Base-by-base conservation (phyloP, 345 rosid genomes). In the Trapa bicornis region DNA sequence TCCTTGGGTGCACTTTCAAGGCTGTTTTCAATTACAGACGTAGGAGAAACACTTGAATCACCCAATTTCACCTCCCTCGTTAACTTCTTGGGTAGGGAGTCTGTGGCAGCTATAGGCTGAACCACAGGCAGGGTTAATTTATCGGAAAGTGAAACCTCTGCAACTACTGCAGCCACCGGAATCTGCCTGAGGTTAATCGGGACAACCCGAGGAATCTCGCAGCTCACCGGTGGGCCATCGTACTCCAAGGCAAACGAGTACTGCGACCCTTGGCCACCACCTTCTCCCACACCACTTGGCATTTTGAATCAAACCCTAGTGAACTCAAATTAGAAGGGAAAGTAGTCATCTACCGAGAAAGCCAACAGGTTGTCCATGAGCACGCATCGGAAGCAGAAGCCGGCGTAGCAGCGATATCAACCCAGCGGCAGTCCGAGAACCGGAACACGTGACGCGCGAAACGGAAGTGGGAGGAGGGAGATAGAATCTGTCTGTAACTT, bases 91-190 rank as follows among this genome's bases (percentile, higher is more conserved):
- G 72, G 69, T n/a, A 70, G 47, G 39, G 76, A 73, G 73, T 81
- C 91, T 2, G 80, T 73, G 22, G 95, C 48, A 8, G 82, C 37
- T 68, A 95, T 76, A 12, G 99, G 99, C 47, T 86, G 96, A 39
- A 91, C 86, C 35, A 94, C 92, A 14, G 99, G 99, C 16, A 89
- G 79, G 33, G 85, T 73, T 66, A 89, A 75, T 58, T 83, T 72
- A 13, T 81, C 84, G 16, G 84, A 76, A 37, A 85, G 65, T 56
- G 87, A 78, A 33, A 86, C 85, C 72, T 86, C 86, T n/a, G 94
- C 73, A 45, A 87, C 97, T 0, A 87, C 96, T 17, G 96, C 78
- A n/a, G 99, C 99, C n/a, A 94, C 89, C 5, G 99, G 99, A 73
- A 94, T 89, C 56, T 71, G 83, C 61, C 74, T 82, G n/a, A 90